Conservation (phyloP, 257 asterid genomes). For the Lavandula angustifolia region DNA sequence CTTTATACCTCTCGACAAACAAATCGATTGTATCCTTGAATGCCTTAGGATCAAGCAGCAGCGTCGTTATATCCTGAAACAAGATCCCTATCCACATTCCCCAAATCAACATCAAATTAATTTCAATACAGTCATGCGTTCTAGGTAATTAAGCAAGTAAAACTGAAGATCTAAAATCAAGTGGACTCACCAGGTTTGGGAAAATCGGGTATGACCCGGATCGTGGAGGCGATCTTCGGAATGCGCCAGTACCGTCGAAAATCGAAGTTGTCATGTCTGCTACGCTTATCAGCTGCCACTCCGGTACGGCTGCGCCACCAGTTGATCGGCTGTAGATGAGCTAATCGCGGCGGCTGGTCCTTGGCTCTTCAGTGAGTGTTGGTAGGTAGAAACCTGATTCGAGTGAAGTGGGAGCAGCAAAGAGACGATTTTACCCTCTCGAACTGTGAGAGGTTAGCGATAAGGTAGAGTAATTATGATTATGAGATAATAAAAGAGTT, state of each 20-base stretch:
- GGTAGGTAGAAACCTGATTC: slow-evolving; percentile 36
- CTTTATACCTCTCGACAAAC: slow-evolving; percentile 88
- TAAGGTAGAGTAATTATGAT: slow-evolving; percentile 39
- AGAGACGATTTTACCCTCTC: slow-evolving; percentile 41
- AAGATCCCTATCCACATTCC: slow-evolving; percentile 56
- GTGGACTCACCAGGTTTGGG: slow-evolving; percentile 70
- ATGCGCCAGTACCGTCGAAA: slow-evolving; percentile 48
- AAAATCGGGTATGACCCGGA: slow-evolving; percentile 85
- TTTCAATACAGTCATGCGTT: neutral
- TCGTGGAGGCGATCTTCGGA: slow-evolving; percentile 66
- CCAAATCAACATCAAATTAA: neutral
- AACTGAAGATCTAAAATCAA: slow-evolving; percentile 12
- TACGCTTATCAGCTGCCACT: slow-evolving; percentile 27
- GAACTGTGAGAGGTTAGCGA: slow-evolving; percentile 6
- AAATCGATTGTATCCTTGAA: slow-evolving; percentile 87
- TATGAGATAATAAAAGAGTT: too few species aligned
- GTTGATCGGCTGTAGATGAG: slow-evolving; percentile 34
- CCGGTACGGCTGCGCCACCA: slow-evolving; percentile 31
- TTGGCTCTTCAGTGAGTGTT: slow-evolving; percentile 21
- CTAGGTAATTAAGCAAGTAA: neutral
- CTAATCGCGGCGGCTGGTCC: slow-evolving; percentile 30
- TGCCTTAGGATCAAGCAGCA: slow-evolving; percentile 80
- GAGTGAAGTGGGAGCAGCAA: slow-evolving; percentile 32
- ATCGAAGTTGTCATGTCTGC: slow-evolving; percentile 49
- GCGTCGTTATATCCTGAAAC: slow-evolving; percentile 96